Evolutionary conservation across 805 yeast species (phyloP), one percentile per base, ranked within the genome.

Genomic region (Nakazawaea sp.): DNA sequence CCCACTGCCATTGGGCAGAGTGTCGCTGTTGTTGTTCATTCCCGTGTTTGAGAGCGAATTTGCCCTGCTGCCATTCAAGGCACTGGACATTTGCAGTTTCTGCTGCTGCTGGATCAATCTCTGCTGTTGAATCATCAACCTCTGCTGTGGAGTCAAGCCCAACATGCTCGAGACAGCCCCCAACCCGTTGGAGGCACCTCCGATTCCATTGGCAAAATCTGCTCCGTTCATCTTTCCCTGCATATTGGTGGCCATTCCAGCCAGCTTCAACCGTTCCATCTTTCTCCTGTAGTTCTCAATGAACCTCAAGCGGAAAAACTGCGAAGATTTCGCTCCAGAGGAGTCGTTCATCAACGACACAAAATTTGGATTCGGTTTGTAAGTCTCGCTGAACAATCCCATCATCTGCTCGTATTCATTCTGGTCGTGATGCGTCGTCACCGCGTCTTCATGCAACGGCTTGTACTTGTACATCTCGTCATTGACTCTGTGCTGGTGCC

Each of bases 351-450:
- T 67, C 18, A 61, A 53, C 33, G 55, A 55, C 40, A 58, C 64
- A 43, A 62, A 55, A 42, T 60, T 64, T 42, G 58, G 35, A 16
- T 44, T 33, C 15, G 28, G 46, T 49, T 57, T 36, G 56, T 59
- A 39, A 52, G 62, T 28, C 56, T 78, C 81, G 45, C 68, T 70
- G 68, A 79, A 62, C 8, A 77, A 67, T 21, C 80, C 64, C 97
- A 90, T 90, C 53, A 88, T 66, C 52, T 86, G 95, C 57, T 92
- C 97, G 61, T 84, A 87, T 45, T 87, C 94, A 2, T 89, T 77
- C 15, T 31, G 37, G 40, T 79, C 74, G 48, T 83, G 83, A 53
- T 87, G 95, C 27, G 78, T 75, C 5, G 33, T n/a, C 5, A 30
- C 16, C 18, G 66, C 53, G 45, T 81, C 87, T 51, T 80, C 88